Percentiles rank a stretch among this genome's conserved stretches.
Conservation (phyloP, 2,329 filamentous ascomycete species). For the Exserohilum rostratum region DNA sequence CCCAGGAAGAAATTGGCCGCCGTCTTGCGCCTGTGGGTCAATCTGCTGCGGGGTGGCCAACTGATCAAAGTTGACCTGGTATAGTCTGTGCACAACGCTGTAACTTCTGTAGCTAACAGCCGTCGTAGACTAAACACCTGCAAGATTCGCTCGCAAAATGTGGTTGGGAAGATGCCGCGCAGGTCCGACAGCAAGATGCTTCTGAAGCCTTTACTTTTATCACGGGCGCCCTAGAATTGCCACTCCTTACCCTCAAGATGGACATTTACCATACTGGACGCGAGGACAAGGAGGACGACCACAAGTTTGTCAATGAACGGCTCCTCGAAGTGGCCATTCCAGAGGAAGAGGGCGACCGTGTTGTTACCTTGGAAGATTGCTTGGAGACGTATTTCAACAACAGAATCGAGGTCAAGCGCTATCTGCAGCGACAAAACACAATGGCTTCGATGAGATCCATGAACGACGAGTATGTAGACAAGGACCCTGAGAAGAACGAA, state of each 20-base stretch:
- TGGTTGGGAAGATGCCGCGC: slow-evolving; percentile 82
- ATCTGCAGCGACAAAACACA: slow-evolving; percentile 68
- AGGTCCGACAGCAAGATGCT: slow-evolving; percentile 86
- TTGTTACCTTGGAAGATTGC: slow-evolving; percentile 85
- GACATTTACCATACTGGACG: slow-evolving; percentile 93
- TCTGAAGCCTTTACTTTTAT: slow-evolving; percentile 97
- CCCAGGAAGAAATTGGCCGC: slow-evolving; percentile 75
- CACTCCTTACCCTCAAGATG: slow-evolving; percentile 87
- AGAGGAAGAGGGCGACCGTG: slow-evolving; percentile 68
- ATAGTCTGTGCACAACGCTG: slow-evolving; percentile 34
- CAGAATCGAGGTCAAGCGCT: slow-evolving; percentile 83
- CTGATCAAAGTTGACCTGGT: slow-evolving; percentile 86
- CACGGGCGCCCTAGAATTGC: slow-evolving; percentile 84
- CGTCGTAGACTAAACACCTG: slow-evolving; percentile 73
- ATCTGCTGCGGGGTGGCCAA: slow-evolving; percentile 82
- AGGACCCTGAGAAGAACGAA: slow-evolving; percentile 45
- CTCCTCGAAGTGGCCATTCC: slow-evolving; percentile 91
- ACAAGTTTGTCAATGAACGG: slow-evolving; percentile 92
- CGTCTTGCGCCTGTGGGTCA: slow-evolving; percentile 87
- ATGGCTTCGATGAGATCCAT: slow-evolving; percentile 54
- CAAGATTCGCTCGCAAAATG: slow-evolving; percentile 83
- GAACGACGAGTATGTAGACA: slow-evolving; percentile 34
- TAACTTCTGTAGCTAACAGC: background rate
- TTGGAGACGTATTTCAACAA: slow-evolving; percentile 96
- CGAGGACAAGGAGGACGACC: slow-evolving; percentile 81